These are phyloP conservation scores for Termitomyces sp. DNA, from an alignment of 768 basidiomycete genomes.

Conservation along the genomic window DNA sequence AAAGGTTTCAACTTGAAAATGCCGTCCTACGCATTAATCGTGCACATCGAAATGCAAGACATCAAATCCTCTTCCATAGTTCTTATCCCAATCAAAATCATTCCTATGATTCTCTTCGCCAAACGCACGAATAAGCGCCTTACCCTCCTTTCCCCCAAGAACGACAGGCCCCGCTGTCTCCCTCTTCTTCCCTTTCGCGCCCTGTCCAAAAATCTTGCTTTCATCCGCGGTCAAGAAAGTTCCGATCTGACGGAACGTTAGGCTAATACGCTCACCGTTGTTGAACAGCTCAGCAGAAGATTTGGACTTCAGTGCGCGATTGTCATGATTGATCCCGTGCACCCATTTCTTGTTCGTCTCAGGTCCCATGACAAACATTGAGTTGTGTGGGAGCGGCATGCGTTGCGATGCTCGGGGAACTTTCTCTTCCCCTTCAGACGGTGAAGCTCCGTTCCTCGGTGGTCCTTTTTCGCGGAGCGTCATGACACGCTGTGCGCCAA, in stretches of 20 bases:
- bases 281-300: conserved; percentile 42
- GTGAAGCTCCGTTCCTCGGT: conserved; percentile 7
- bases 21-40: not conserved
- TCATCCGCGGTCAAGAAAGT: conserved; percentile 58
- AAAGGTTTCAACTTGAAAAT: not conserved
- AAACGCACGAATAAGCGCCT: conserved; percentile 53
- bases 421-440: not conserved
- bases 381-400: conserved; percentile 73
- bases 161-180: conserved; percentile 51
- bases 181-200: conserved; percentile 56
- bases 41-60: conserved; percentile 47
- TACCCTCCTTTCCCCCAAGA: conserved; percentile 41
- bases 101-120: conserved; percentile 68
- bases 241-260: conserved; percentile 75
- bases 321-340: conserved; percentile 74
- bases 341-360: conserved; percentile 71
- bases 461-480: conserved; percentile 61
- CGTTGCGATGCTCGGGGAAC: conserved; percentile 37
- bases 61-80: conserved; percentile 65
- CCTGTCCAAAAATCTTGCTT: conserved; percentile 63
- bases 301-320: conserved; percentile 52
- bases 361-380: conserved; percentile 76
- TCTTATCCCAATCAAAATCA: conserved; percentile 63
- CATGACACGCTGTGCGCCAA: conserved; percentile 76
- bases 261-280: conserved; percentile 63